Evolutionary conservation across 2,329 filamentous ascomycete species (phyloP), one percentile per base, ranked within the genome.

Genomic region (Paecilomyces dactylethromorphus): DNA sequence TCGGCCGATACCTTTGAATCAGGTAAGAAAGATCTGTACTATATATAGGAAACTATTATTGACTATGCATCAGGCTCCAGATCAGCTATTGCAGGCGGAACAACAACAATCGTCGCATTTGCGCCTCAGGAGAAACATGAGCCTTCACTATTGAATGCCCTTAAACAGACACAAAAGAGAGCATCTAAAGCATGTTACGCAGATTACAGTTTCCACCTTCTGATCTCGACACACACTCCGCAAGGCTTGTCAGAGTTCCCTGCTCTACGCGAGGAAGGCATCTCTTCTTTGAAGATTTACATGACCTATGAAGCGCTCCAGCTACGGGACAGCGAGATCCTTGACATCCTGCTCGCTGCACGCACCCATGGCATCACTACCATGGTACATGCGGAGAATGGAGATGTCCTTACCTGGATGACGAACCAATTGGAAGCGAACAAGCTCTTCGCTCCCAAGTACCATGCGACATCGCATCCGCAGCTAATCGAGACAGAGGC

Each of bases 181-280:
- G 79, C 79, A 26, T 66, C 68, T 18, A 70, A 73, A 31, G 77
- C 76, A 18, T 79, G 77, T 65, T 81, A 81, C 61, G 74, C 71
- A 21, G 80, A 82, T 65, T 82, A 81, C 65, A 77, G 74, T 2
- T 81, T 84, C 61, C 82, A 85, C 59, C 68, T 79, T 53, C 78
- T 81, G 58, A 65, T 80, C 32, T 65, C 72, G 3, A 69, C 67
- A 3, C 69, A 70, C 2, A 66, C 64, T 7, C 15, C 53, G 2
- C 59, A 65, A 8, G 73, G 76, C 22, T 61, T 79, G 1, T 60
- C 68, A 4, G 63, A 76, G 4, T 77, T 79, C 59, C 62, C 79
- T 2, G 72, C 75, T 0, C 57, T 68, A 3, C 63, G 64, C 12
- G 59, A 71, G 18, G 68, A 73, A 51, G 77, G 78, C n/a, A 76